Base-by-base conservation (phyloP, 2,329 filamentous ascomycete species). In the Paraconiothyrium sp. region DNA sequence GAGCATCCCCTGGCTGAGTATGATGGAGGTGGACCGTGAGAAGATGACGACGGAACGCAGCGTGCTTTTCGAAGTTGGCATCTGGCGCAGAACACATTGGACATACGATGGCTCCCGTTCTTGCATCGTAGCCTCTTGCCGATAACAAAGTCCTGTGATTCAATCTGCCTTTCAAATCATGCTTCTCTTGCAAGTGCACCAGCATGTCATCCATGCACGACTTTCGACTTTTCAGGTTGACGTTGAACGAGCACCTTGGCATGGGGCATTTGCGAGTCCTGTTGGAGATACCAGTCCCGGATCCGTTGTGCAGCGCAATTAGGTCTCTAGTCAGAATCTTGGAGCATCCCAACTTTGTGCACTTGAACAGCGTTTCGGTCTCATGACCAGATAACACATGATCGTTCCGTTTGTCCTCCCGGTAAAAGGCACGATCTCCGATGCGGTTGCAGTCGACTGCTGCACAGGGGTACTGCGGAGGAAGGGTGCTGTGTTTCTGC, bases 331-430 rank as follows among this genome's bases (percentile, higher is more conserved):
- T 47, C 2, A 64, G 20, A 4, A 10, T 2, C 0, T 2, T 27
- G 0, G 6, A 1, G 44, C 66, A 68, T 3, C 9, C 2, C 8
- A 47, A 11, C 14, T n/a, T 16, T 14, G 27, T 11, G 27, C 67
- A 70, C 1, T 27, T 3, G 47, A 66, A 64, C 2, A 59, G 16
- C 1, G 55, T 50, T 3, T 67, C 63, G 1, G 50, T 27, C 10
- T 67, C 61, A 51, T 68, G 66, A 8, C 66, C 67, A 1, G 46
- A 44, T 13, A 65, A 47, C 4, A 68, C 58, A 24, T 70, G 67
- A 37, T 67, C 63, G 1, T 39, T 55, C 2, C 65, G 58, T 35
- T 70, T 68, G 46, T 70, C 66, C n/a, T 13, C n/a, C 6, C 66
- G 57, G 11, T 24, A 35, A 39, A 68, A 70, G 0, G 41, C 58